Evolutionary conservation across 1,139 yeast species (phyloP), one percentile per base, ranked within the genome.

Genomic region (Pichia sorboxylosa): DNA sequence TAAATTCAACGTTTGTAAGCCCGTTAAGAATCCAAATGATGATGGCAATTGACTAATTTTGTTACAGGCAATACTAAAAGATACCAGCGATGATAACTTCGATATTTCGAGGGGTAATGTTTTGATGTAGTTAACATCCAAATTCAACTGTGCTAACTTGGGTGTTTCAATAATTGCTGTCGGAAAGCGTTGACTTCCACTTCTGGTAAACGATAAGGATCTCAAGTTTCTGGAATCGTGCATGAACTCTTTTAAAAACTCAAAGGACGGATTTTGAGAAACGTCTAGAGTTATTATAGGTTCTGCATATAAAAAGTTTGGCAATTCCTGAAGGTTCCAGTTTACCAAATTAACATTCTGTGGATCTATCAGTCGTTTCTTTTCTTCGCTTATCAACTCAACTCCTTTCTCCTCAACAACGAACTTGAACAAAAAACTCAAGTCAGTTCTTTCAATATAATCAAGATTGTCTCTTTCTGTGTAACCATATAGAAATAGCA

Each of bases 241-340:
- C 44, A 85, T 76, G 51, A 85, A 85, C 52, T 85, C 95, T 37
- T 74, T 59, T 0, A 96, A 94, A 22, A 87, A 62, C 37, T 76
- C 73, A 33, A 87, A 78, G 16, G 93, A 79, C 6, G 95, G 94
- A 52, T 87, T 87, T 41, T 81, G 75, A 1, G 93, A 81, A 13
- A 84, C 87, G 52, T 87, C 90, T 41, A 87, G 64, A 44, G 77
- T 69, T 44, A 79, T 84, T 38, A 87, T 82, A 43, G 83, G 92
- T 37, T 78, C 69, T 1, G 94, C 82, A 48, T 79, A 87, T 46
- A 85, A 73, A 26, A 79, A 68, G 34, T 83, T 80, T 0, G 96
- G 96, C 13, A 87, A 80, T 20, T 84, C 83, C 42, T 83, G 84
- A 38, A 85, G 62, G 45, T 81, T 79, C 61, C 81, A 69, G 30